These are phyloP conservation scores for Saprolegnia parasitica DNA, from an alignment of 352 stramenopile genomes.

Conservation along the genomic window DNA sequence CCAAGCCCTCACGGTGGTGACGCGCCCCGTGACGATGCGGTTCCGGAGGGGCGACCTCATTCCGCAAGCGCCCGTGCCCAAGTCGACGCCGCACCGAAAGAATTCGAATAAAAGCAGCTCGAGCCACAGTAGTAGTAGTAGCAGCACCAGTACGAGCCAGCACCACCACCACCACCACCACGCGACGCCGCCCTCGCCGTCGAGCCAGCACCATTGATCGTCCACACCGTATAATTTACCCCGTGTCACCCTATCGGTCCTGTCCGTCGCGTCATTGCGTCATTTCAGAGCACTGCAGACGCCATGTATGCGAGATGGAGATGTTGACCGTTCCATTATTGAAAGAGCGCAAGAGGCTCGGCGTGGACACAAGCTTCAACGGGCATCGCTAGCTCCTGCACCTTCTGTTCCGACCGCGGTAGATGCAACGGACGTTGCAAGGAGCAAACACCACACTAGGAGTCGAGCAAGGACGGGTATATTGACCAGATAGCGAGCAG, in stretches of 20 bases:
- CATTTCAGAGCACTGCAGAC: too few species aligned
- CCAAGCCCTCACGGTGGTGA: constrained; percentile 71
- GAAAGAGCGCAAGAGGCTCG: too few species aligned
- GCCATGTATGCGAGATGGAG: too few species aligned
- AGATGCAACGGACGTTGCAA: too few species aligned
- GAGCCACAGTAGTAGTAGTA: too few species aligned
- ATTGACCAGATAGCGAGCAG: too few species aligned
- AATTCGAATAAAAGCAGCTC: background rate
- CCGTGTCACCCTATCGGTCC: background rate
- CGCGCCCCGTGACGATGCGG: constrained; percentile 73
- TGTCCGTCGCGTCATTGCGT: too few species aligned
- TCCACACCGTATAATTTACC: background rate
- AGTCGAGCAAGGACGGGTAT: too few species aligned
- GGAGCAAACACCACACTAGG: background rate
- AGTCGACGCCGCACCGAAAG: constrained; percentile 6
- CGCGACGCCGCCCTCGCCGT: background rate
- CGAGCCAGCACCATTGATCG: constrained; percentile 4
- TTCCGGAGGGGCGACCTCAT: constrained; percentile 39
- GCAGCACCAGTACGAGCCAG: background rate
- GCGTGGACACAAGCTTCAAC: too few species aligned
- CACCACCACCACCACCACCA: background rate
- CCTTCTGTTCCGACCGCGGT: too few species aligned
- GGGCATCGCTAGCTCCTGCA: too few species aligned
- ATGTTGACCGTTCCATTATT: too few species aligned
- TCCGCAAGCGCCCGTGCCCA: constrained; percentile 4